A percentile compares a stretch with the other conserved stretches of the same genome.
phyloP scores from a whole-genome alignment of 179 eudicot species.

The Heliamphora pulchella region DNA sequence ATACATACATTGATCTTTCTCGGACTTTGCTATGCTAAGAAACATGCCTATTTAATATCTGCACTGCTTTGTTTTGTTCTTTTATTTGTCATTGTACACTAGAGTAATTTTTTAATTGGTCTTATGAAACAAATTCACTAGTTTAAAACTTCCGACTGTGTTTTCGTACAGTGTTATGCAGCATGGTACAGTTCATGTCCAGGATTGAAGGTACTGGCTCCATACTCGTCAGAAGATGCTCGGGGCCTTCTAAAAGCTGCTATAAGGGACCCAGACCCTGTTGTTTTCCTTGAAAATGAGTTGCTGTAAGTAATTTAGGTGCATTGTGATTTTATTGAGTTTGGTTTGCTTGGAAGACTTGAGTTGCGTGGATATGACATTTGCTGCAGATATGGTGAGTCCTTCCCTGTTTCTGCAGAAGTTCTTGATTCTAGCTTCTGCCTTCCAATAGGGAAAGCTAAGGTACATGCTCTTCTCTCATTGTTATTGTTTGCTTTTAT shows the following conservation, averaged over 20 bases:
- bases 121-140: neutral
- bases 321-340: neutral
- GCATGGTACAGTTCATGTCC: conserved; percentile 83
- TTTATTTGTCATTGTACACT: too few relatives aligned
- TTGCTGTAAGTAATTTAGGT: conserved; percentile 50
- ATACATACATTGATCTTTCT: neutral
- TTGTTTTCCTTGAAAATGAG: conserved; percentile 89
- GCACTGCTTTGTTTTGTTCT: neutral
- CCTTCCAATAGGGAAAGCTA: conserved; percentile 90
- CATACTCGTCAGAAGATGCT: conserved; percentile 92
- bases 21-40: neutral
- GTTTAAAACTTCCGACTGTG: neutral
- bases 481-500: neutral
- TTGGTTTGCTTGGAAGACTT: neutral
- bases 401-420: conserved; percentile 80
- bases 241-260: conserved; percentile 97
- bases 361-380: neutral
- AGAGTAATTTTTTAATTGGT: too few relatives aligned
- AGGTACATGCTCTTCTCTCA: conserved; percentile 31
- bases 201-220: conserved; percentile 77
- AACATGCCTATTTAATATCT: neutral
- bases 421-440: conserved; percentile 76
- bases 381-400: conserved; percentile 70
- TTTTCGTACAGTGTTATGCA: conserved; percentile 61
- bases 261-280: conserved; percentile 95